Evolutionary conservation across 345 rosid species (phyloP).

Genomic region (Lepidium africanum): DNA sequence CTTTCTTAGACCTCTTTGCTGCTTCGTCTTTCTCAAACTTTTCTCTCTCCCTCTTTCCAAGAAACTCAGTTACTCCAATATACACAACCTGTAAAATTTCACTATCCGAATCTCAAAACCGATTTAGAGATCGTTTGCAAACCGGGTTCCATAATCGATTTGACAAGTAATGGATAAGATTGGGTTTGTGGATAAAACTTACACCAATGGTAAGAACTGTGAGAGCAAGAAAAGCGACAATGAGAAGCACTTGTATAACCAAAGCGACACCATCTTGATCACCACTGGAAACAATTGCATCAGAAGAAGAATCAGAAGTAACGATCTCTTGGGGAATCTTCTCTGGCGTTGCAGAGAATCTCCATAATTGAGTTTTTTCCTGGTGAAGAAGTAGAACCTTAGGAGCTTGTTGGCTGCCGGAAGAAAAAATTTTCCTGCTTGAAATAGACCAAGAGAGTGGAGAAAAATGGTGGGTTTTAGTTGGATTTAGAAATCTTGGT

Average conservation of each 20-base stretch:
- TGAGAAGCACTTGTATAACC: slow-evolving; percentile 45
- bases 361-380: slow-evolving; percentile 28
- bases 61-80: slow-evolving; percentile 61
- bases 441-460: slow-evolving; percentile 19
- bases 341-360: slow-evolving; percentile 39
- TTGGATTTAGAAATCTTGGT: slow-evolving; percentile 24
- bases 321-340: slow-evolving; percentile 38
- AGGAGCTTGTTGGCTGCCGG: not conserved
- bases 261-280: slow-evolving; percentile 40
- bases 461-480: slow-evolving; percentile 7
- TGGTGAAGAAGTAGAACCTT: slow-evolving; percentile 9
- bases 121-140: not conserved
- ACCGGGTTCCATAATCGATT: not conserved
- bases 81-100: slow-evolving; percentile 44
- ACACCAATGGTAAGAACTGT: slow-evolving; percentile 78
- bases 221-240: slow-evolving; percentile 55
- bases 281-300: slow-evolving; percentile 21
- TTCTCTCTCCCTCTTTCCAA: slow-evolving; percentile 65
- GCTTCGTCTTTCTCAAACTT: slow-evolving; percentile 69
- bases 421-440: slow-evolving; percentile 16
- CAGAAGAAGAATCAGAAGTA: slow-evolving; percentile 19
- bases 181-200: slow-evolving; percentile 18
- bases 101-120: not conserved
- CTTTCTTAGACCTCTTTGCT: slow-evolving; percentile 48
- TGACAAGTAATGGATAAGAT: slow-evolving; percentile 7